Conservation (phyloP, 306 rosid species). For the Potentilla sterilis region DNA sequence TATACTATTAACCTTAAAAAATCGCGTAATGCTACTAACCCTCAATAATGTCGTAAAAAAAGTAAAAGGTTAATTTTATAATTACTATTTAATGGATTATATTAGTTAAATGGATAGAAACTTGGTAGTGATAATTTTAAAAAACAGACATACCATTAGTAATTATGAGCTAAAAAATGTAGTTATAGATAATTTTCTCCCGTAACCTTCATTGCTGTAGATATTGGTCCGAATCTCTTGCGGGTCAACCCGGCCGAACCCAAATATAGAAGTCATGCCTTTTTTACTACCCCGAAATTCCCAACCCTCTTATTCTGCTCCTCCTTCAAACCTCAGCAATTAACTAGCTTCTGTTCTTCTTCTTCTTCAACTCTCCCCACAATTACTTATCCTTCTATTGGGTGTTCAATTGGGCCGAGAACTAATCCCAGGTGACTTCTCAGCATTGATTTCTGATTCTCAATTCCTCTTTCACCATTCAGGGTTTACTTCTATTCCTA, state of each 20-base stretch:
- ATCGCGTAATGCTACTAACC: too few relatives aligned
- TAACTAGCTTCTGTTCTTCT: background rate
- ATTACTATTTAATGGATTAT: too few relatives aligned
- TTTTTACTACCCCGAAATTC: background rate
- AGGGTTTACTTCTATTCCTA: background rate
- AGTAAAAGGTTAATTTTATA: too few relatives aligned
- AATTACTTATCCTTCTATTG: background rate
- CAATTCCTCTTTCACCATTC: background rate
- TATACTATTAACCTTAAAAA: too few relatives aligned
- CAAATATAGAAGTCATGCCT: background rate
- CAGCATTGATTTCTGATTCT: background rate
- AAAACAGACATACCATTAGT: too few relatives aligned
- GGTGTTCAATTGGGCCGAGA: background rate
- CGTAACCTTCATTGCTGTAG: too few relatives aligned
- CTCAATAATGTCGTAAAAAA: too few relatives aligned
- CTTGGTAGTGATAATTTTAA: too few relatives aligned
- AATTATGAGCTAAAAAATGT: too few relatives aligned
- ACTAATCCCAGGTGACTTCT: slow-evolving; percentile 6
- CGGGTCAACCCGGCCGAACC: background rate
- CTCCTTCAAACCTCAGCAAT: background rate
- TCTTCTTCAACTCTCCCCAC: background rate
- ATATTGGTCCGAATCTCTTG: background rate
- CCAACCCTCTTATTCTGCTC: background rate
- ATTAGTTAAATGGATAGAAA: too few relatives aligned
- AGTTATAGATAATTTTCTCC: too few relatives aligned